Percentiles rank a stretch among this genome's conserved stretches.
Conservation (phyloP, 1,284 basidiomycete species). For the Pseudozyma flocculosa region DNA sequence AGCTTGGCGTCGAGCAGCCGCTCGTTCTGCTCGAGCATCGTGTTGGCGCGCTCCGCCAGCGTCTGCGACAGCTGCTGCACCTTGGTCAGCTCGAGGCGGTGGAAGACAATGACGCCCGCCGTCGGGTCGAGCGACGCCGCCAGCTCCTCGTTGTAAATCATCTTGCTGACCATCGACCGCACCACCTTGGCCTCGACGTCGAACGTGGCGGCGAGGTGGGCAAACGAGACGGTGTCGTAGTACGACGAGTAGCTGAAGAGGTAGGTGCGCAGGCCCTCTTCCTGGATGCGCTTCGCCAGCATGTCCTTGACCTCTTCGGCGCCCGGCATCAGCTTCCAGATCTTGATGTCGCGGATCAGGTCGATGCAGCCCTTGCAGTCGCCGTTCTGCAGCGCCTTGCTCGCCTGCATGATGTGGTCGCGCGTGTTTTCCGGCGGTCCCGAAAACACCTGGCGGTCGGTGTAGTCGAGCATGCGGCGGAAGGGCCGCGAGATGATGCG, state of each 20-base stretch:
- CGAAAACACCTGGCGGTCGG: constrained; percentile 95
- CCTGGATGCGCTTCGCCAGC: constrained; percentile 95
- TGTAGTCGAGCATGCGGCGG: constrained; percentile 91
- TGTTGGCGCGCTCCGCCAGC: constrained; percentile 81
- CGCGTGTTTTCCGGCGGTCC: constrained; percentile 97
- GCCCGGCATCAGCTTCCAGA: constrained; percentile 92
- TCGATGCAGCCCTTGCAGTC: constrained; percentile 96
- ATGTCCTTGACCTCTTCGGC: constrained; percentile 85
- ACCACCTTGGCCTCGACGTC: constrained; percentile 76
- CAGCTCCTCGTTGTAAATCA: constrained; percentile 98
- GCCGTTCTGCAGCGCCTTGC: constrained; percentile 91
- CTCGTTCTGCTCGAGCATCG: constrained; percentile 92
- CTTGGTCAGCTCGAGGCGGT: constrained; percentile 76
- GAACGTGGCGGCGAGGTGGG: constrained; percentile 83
- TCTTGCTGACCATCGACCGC: constrained; percentile 90
- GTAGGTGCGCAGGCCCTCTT: constrained; percentile 94
- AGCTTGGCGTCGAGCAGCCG: constrained; percentile 88
- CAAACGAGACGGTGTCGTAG: constrained; percentile 86
- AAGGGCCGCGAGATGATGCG: constrained; percentile 93
- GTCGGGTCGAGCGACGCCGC: constrained; percentile 84
- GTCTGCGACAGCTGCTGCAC: constrained; percentile 55
- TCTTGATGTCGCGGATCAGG: constrained; percentile 91
- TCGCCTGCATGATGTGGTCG: constrained; percentile 99
- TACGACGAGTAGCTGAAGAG: constrained; percentile 96
- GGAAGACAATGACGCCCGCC: constrained; percentile 83